Conservation (phyloP, 257 asterid species). For the Fraxinus anomala region DNA sequence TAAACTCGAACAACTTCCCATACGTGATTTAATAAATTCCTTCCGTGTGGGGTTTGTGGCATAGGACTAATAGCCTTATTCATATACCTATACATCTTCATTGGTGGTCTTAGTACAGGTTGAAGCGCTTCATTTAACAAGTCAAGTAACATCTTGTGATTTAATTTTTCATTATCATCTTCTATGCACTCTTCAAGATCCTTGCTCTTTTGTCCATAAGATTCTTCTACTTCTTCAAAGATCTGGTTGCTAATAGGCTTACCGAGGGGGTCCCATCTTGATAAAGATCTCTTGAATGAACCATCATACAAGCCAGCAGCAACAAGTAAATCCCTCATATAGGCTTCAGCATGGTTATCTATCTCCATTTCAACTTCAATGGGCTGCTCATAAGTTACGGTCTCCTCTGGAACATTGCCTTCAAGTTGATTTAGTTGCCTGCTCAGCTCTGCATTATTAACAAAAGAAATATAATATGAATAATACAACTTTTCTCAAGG, state of each 20-base stretch:
- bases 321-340: constrained; percentile 75
- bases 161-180: constrained; percentile 45
- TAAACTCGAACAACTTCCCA: constrained; percentile 53
- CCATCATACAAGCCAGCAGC: constrained; percentile 82
- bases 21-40: constrained; percentile 56
- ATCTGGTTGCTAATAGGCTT: constrained; percentile 73
- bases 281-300: constrained; percentile 50
- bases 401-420: constrained; percentile 50
- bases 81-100: constrained; percentile 49
- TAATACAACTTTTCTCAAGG: background rate
- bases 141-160: constrained; percentile 67
- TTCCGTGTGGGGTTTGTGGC: constrained; percentile 62
- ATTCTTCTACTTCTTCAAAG: constrained; percentile 75
- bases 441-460: constrained; percentile 59
- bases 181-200: constrained; percentile 38
- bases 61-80: constrained; percentile 44
- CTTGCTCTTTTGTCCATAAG: constrained; percentile 44
- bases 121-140: constrained; percentile 82
- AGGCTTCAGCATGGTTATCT: constrained; percentile 74
- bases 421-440: constrained; percentile 75
- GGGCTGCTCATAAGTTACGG: constrained; percentile 48
- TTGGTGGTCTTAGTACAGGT: constrained; percentile 52
- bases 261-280: constrained; percentile 83
- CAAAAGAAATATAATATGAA: background rate
- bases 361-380: constrained; percentile 55